A percentile compares a stretch with the other conserved stretches of the same genome.
Conservation (phyloP, 2,329 filamentous ascomycete genomes). For the Cordyceps pruinosa region DNA sequence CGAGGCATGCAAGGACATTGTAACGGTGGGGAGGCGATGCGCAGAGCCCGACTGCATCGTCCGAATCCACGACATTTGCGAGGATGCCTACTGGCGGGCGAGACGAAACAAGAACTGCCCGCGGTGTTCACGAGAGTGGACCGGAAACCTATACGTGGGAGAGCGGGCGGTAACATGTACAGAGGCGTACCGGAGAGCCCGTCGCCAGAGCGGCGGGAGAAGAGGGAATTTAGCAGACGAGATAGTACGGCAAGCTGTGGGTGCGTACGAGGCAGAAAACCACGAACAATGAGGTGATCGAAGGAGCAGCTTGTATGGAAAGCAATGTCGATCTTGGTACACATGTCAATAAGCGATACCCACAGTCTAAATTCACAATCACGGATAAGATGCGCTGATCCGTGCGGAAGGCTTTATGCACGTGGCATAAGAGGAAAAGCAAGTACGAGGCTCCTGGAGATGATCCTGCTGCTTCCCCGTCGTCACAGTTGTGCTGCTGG, state of each 20-base stretch:
- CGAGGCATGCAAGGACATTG: constrained; percentile 79
- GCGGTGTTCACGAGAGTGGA: constrained; percentile 47
- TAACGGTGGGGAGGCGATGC: constrained; percentile 80
- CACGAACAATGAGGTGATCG: constrained; percentile 21
- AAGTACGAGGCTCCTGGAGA: too few species aligned
- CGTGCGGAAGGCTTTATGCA: too few species aligned
- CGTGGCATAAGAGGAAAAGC: too few species aligned
- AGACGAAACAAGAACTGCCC: constrained; percentile 59
- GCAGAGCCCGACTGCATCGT: constrained; percentile 57
- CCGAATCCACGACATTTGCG: constrained; percentile 72
- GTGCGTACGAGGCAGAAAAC: constrained; percentile 22
- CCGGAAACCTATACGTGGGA: constrained; percentile 43
- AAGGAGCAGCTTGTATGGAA: neutral
- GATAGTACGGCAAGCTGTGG: constrained; percentile 25
- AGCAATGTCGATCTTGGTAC: neutral
- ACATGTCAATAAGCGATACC: constrained; percentile 8
- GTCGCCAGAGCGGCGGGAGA: constrained; percentile 29
- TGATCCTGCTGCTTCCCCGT: too few species aligned
- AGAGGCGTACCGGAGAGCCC: constrained; percentile 40
- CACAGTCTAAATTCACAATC: neutral
- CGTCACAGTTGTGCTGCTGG: too few species aligned
- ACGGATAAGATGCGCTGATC: neutral
- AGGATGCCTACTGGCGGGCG: constrained; percentile 64
- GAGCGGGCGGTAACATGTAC: constrained; percentile 51
- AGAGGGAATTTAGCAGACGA: constrained; percentile 26